A percentile compares a stretch with the other conserved stretches of the same genome.
These are phyloP conservation scores for Kazachstania sp. DNA, from an alignment of 1,139 yeast species.

Conservation along the genomic window DNA sequence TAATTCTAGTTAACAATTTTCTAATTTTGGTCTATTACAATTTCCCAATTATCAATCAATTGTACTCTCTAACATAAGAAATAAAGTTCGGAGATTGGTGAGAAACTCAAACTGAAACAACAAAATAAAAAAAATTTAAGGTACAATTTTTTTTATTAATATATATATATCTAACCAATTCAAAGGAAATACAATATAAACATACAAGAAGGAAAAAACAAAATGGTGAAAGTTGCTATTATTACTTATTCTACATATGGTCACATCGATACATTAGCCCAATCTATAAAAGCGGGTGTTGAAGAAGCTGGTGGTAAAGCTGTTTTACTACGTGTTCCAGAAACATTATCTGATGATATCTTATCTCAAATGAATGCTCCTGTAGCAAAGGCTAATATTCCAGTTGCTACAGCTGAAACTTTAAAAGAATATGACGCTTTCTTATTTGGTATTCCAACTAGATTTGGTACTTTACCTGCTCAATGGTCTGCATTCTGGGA, in stretches of 20 bases:
- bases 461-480: slow-evolving; percentile 54
- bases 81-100: no score
- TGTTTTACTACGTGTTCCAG: slow-evolving; percentile 52
- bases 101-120: no score
- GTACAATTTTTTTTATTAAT: neutral
- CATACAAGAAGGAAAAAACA: neutral
- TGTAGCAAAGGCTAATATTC: slow-evolving; percentile 40
- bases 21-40: no score
- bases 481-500: slow-evolving; percentile 62
- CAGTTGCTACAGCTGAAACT: slow-evolving; percentile 43
- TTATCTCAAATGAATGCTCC: slow-evolving; percentile 60
- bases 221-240: slow-evolving; percentile 49
- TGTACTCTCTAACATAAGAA: no score
- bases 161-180: slow-evolving; percentile 2
- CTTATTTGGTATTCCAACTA: slow-evolving; percentile 56
- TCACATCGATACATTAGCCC: slow-evolving; percentile 48
- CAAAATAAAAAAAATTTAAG: neutral
- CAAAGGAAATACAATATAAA: no score
- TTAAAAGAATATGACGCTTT: slow-evolving; percentile 49
- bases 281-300: slow-evolving; percentile 48
- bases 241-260: slow-evolving; percentile 58
- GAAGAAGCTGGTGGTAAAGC: slow-evolving; percentile 55
- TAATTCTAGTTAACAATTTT: no score
- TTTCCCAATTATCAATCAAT: no score
- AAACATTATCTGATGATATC: slow-evolving; percentile 53